Conservation (phyloP, 768 basidiomycete genomes). For the Pleurotus eryngii region DNA sequence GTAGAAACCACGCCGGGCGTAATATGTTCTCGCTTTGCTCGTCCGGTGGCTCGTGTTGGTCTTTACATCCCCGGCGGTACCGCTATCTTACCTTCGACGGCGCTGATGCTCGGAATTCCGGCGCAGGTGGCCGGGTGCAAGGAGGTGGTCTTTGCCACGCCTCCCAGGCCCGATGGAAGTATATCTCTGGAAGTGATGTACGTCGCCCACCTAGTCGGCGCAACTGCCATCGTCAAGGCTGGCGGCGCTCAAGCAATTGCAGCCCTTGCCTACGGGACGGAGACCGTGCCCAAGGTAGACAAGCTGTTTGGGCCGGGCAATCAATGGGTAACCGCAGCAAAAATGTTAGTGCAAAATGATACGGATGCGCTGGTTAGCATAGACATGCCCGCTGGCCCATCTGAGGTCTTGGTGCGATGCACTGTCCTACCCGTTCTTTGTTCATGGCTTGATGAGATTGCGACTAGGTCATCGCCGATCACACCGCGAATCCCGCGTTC, state of each 20-base stretch:
- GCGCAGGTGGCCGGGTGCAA: conserved; percentile 96
- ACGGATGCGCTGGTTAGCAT: conserved; percentile 95
- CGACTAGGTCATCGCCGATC: conserved; percentile 88
- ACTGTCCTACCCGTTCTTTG: neutral
- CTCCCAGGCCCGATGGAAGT: conserved; percentile 89
- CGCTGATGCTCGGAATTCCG: conserved; percentile 96
- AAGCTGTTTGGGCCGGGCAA: conserved; percentile 99
- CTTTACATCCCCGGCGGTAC: conserved; percentile 98
- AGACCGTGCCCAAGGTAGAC: conserved; percentile 95
- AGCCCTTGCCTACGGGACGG: conserved; percentile 94
- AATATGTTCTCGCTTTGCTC: conserved; percentile 89
- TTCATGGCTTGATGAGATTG: neutral
- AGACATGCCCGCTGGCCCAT: conserved; percentile 99
- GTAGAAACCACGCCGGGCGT: conserved; percentile 99
- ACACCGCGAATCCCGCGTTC: conserved; percentile 80
- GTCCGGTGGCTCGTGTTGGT: conserved; percentile 94
- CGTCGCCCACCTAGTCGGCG: conserved; percentile 88
- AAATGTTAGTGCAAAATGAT: conserved; percentile 99
- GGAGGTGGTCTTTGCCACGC: conserved; percentile 90
- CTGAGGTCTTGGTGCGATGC: conserved; percentile 81
- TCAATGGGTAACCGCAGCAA: conserved; percentile 99
- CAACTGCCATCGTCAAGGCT: conserved; percentile 86
- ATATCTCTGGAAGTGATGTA: conserved; percentile 98
- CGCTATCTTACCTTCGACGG: conserved; percentile 92
- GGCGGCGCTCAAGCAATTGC: conserved; percentile 97